phyloP scores from a whole-genome alignment of 805 yeast genomes.

The Zygosaccharomyces siamensis region DNA sequence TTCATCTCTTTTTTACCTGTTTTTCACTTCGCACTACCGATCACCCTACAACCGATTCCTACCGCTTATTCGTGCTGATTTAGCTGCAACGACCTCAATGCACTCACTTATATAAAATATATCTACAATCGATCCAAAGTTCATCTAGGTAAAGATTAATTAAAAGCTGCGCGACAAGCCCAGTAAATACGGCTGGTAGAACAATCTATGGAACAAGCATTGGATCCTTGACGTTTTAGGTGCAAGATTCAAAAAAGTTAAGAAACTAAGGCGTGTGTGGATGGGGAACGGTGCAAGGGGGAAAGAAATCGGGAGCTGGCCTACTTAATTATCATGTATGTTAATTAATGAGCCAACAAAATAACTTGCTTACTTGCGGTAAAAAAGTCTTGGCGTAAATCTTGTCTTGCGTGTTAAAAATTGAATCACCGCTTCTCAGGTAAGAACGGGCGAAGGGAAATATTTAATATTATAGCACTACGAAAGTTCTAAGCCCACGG shows the following conservation, averaged over 20 bases:
- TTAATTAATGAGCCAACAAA: neutral
- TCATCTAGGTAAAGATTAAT: neutral
- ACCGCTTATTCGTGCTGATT: no score
- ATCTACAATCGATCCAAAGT: neutral
- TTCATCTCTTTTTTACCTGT: neutral
- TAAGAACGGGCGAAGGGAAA: neutral
- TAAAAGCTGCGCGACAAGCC: neutral
- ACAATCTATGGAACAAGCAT: neutral
- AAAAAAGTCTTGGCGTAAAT: neutral
- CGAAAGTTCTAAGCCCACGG: no score
- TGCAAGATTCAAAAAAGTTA: neutral
- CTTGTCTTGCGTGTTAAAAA: neutral
- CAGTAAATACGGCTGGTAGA: neutral
- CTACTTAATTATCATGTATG: neutral
- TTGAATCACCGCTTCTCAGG: neutral
- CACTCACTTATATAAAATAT: neutral
- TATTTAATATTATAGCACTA: no score
- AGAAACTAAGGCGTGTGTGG: neutral
- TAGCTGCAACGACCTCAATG: no score
- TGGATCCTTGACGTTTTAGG: neutral
- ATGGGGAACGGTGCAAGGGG: neutral
- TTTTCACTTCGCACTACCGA: neutral
- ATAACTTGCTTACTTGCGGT: neutral
- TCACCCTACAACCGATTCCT: no score
- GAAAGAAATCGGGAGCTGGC: neutral